A percentile compares a stretch with the other conserved stretches of the same genome.
These are phyloP conservation scores for Guadua angustifolia DNA, from an alignment of 176 grass and related monocot genomes.

Conservation along the genomic window DNA sequence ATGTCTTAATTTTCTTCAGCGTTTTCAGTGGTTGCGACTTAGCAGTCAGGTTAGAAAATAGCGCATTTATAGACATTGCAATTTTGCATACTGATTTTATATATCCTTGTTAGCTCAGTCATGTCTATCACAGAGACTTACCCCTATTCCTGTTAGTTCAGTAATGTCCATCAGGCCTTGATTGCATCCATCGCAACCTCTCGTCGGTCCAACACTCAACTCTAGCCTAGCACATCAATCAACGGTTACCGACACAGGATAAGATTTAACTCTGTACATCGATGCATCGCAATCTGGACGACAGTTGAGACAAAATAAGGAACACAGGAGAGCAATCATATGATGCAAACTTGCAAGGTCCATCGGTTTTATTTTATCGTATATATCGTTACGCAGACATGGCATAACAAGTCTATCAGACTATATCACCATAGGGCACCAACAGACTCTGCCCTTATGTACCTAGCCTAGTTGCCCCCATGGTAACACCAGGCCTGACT, in stretches of 20 bases:
- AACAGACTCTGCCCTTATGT: not conserved
- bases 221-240: constrained; percentile 1
- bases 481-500: not conserved
- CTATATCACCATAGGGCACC: not conserved
- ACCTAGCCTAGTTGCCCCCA: not conserved
- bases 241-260: constrained; percentile 29
- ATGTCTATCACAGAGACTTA: constrained; percentile 5
- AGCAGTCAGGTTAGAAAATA: not conserved
- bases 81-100: not conserved
- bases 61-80: not conserved
- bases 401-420: not conserved
- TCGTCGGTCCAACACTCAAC: not conserved
- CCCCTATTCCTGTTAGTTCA: constrained; percentile 38
- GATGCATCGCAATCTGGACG: not conserved
- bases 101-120: not conserved
- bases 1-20: not conserved
- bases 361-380: constrained; percentile 25
- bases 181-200: constrained; percentile 33
- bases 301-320: not conserved
- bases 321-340: not conserved
- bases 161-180: constrained; percentile 23
- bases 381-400: not conserved
- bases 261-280: not conserved
- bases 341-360: not conserved
- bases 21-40: constrained; percentile 22